A percentile compares a stretch with the other conserved stretches of the same genome.
phyloP scores from a whole-genome alignment of 2,329 filamentous ascomycete species.

The Lecanicillium sp. region DNA sequence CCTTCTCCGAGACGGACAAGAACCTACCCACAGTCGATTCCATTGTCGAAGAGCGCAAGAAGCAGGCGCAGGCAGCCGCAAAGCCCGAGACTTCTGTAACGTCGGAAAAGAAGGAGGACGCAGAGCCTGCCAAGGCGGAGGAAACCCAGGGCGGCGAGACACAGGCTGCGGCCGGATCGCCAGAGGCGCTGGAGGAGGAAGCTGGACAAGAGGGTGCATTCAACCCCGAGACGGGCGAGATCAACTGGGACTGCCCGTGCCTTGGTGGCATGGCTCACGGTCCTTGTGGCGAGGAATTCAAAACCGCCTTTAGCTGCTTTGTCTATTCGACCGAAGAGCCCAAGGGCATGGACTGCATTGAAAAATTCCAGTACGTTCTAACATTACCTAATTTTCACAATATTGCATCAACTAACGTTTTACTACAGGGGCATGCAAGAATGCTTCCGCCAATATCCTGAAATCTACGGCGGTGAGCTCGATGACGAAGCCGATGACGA shows the following conservation, averaged over 20 bases:
- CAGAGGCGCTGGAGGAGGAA: constrained; percentile 63
- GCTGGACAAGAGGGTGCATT: constrained; percentile 85
- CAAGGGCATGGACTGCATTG: constrained; percentile 96
- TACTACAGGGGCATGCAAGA: constrained; percentile 79
- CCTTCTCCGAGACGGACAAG: constrained; percentile 45
- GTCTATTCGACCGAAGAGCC: constrained; percentile 92
- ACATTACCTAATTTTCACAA: not conserved
- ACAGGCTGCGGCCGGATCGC: constrained; percentile 24
- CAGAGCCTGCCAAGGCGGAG: constrained; percentile 15
- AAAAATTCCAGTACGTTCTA: constrained; percentile 80
- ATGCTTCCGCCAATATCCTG: constrained; percentile 88
- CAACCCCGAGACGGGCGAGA: constrained; percentile 97
- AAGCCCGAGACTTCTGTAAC: constrained; percentile 10
- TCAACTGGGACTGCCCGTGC: constrained; percentile 99
- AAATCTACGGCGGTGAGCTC: constrained; percentile 84
- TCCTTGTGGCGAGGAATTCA: constrained; percentile 93
- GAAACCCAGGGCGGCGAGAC: constrained; percentile 11
- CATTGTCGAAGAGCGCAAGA: constrained; percentile 50
- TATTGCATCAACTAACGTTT: constrained; percentile 16
- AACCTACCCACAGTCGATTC: constrained; percentile 55
- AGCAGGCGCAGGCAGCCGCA: constrained; percentile 15
- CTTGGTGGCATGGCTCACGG: constrained; percentile 95
- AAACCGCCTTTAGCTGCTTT: constrained; percentile 94
- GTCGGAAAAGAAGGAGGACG: constrained; percentile 19
- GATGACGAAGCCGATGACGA: constrained; percentile 53